These are phyloP conservation scores for Lasiodiplodia citricola DNA, from an alignment of 2,329 filamentous ascomycete species.

Conservation along the genomic window DNA sequence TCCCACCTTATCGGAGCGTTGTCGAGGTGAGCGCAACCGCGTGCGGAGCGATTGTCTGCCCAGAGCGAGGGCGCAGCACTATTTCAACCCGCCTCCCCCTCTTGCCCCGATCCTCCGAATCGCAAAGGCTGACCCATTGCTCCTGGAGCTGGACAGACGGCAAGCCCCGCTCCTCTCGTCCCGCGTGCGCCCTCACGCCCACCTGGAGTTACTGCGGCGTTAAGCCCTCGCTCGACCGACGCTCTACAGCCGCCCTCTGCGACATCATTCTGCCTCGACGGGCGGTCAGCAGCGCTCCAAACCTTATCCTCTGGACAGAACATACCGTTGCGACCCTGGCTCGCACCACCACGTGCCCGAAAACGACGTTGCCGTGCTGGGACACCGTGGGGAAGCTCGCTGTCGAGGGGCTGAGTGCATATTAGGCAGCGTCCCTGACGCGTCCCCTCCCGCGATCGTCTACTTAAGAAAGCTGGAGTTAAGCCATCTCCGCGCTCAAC, in stretches of 20 bases:
- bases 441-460: neutral
- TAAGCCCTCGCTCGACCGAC: conserved; percentile 22
- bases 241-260: neutral
- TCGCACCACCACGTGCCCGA: neutral
- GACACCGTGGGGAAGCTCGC: conserved; percentile 9
- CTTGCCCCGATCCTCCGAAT: neutral
- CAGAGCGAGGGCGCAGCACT: conserved; percentile 20
- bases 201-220: conserved; percentile 28
- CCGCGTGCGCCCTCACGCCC: conserved; percentile 4
- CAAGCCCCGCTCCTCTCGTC: conserved; percentile 11
- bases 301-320: neutral
- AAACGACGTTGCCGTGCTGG: neutral
- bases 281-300: neutral
- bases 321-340: conserved; percentile 1
- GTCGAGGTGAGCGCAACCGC: conserved; percentile 17
- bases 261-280: neutral
- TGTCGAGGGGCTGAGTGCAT: conserved; percentile 13
- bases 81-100: conserved; percentile 12
- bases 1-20: conserved; percentile 1
- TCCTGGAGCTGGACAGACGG: neutral
- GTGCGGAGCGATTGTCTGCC: neutral
- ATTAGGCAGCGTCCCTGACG: conserved; percentile 11
- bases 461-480: conserved; percentile 20
- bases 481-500: conserved; percentile 22
- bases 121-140: conserved; percentile 9